phyloP scores from a whole-genome alignment of 2,329 filamentous ascomycete species.

The Aspergillus novofumigatus region DNA sequence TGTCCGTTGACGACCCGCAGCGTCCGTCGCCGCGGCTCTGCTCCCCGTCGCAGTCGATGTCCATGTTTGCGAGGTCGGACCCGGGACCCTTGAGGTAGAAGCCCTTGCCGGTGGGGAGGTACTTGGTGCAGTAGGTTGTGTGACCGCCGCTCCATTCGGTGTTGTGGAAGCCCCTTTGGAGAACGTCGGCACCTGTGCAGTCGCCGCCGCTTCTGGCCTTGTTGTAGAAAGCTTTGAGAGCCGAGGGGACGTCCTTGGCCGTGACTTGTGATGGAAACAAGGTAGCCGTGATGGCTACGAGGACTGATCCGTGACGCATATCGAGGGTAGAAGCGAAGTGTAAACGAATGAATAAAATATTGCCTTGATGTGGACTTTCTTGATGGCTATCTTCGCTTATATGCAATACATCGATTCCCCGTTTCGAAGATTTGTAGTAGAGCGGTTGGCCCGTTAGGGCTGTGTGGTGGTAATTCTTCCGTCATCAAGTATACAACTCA shows the following conservation, averaged over 20 bases:
- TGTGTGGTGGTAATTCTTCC: neutral
- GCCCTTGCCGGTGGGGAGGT: conserved; percentile 3
- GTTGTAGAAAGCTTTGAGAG: conserved; percentile 13
- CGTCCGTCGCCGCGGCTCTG: conserved; percentile 2
- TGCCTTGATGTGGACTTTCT: too few species aligned
- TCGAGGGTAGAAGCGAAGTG: neutral
- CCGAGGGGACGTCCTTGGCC: conserved; percentile 8
- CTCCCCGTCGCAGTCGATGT: conserved; percentile 15
- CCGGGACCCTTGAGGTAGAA: conserved; percentile 10
- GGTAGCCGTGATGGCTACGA: neutral
- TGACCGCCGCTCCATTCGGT: conserved; percentile 3
- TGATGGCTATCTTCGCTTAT: too few species aligned
- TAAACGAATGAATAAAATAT: neutral
- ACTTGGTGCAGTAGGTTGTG: conserved; percentile 11
- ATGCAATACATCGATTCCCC: too few species aligned
- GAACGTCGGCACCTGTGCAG: conserved; percentile 6
- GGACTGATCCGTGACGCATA: neutral
- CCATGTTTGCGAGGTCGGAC: conserved; percentile 11
- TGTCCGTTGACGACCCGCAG: conserved; percentile 5
- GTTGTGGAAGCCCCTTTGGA: conserved; percentile 10
- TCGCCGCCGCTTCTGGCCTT: conserved; percentile 5
- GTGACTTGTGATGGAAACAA: neutral
- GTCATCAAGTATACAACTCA: neutral
- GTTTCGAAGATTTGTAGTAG: too few species aligned
- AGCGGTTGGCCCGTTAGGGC: too few species aligned